Evolutionary conservation across 2,329 filamentous ascomycete species (phyloP).

Genomic region (Pseudophaeomoniella oleicola): DNA sequence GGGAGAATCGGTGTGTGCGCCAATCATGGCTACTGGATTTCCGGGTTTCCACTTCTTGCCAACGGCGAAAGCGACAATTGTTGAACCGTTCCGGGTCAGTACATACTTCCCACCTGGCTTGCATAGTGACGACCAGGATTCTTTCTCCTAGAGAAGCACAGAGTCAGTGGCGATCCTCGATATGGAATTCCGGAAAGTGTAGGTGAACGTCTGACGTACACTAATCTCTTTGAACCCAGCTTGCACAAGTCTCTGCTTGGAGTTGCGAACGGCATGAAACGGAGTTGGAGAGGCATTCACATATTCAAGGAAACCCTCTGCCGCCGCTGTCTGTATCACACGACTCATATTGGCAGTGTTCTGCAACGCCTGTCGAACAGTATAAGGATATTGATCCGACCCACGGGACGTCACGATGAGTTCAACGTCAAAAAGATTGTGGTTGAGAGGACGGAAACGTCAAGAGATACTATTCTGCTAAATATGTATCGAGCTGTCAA

Average conservation of each 20-base stretch:
- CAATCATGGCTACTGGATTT: constrained; percentile 82
- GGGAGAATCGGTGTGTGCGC: constrained; percentile 90
- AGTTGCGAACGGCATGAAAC: constrained; percentile 66
- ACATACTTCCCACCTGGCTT: constrained; percentile 89
- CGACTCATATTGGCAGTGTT: constrained; percentile 17
- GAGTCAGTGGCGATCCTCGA: no score
- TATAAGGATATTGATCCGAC: no score
- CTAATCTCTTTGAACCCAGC: constrained; percentile 80
- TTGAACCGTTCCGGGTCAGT: constrained; percentile 83
- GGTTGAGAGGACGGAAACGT: no score
- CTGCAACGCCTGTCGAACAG: no score
- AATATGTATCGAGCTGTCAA: no score
- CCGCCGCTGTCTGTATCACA: constrained; percentile 24
- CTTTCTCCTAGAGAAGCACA: constrained; percentile 56
- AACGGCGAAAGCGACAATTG: constrained; percentile 83
- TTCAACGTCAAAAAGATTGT: no score
- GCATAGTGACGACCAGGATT: constrained; percentile 69
- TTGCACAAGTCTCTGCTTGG: constrained; percentile 55
- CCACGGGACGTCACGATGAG: no score
- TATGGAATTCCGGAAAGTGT: no score
- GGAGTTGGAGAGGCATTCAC: constrained; percentile 90
- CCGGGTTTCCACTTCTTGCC: constrained; percentile 83
- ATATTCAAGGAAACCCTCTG: constrained; percentile 79
- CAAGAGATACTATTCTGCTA: no score
- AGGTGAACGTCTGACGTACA: no score